These are phyloP conservation scores for Drechslerella dactyloides DNA, from an alignment of 2,329 filamentous ascomycete species.

Conservation along the genomic window DNA sequence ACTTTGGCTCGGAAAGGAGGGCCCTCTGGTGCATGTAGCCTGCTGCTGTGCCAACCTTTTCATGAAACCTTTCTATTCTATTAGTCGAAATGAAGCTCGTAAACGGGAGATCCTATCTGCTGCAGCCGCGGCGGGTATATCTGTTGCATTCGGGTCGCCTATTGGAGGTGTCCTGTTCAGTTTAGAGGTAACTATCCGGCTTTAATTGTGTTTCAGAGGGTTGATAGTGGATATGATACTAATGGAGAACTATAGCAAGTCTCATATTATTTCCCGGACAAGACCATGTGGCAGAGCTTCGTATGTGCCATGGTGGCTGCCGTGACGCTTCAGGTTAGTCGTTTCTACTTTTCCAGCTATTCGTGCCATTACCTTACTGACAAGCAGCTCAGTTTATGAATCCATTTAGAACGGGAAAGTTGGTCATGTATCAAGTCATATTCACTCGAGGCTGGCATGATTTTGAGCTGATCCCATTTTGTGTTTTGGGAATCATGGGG, in stretches of 20 bases:
- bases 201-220: background rate
- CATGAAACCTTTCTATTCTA: slow-evolving; percentile 82
- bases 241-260: slow-evolving; percentile 68
- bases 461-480: slow-evolving; percentile 90
- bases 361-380: background rate
- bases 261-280: slow-evolving; percentile 97
- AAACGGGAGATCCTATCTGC: slow-evolving; percentile 93
- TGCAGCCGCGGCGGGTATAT: slow-evolving; percentile 88
- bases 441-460: slow-evolving; percentile 92
- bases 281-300: slow-evolving; percentile 99
- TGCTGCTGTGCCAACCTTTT: slow-evolving; percentile 95
- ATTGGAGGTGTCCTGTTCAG: slow-evolving; percentile 95
- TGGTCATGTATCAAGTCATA: slow-evolving; percentile 93
- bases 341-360: background rate
- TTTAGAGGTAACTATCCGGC: slow-evolving; percentile 70
- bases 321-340: slow-evolving; percentile 79
- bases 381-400: slow-evolving; percentile 64
- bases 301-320: slow-evolving; percentile 99
- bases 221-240: background rate
- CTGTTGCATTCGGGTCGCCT: slow-evolving; percentile 89
- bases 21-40: slow-evolving; percentile 91
- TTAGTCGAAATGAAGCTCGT: slow-evolving; percentile 88
- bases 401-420: slow-evolving; percentile 91
- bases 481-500: slow-evolving; percentile 82
- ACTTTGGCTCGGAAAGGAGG: slow-evolving; percentile 96